phyloP scores from a whole-genome alignment of 73 alveolate genomes.

The Paramecium sonneborni region DNA sequence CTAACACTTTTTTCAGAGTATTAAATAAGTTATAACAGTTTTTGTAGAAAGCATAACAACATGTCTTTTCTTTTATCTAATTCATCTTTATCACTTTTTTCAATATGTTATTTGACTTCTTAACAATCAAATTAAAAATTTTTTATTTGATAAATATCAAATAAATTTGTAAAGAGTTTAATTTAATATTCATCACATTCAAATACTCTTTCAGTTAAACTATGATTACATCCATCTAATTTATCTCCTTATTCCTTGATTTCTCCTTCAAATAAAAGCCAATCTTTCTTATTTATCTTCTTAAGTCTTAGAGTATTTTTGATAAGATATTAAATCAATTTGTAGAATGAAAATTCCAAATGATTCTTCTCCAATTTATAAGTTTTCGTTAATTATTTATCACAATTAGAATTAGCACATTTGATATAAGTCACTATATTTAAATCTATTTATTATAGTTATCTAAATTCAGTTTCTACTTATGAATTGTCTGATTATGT shows the following conservation, averaged over 20 bases:
- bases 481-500: neutral
- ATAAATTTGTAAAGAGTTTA: neutral
- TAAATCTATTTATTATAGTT: neutral
- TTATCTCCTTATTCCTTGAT: neutral
- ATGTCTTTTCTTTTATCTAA: neutral
- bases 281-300: neutral
- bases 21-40: neutral
- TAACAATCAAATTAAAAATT: neutral
- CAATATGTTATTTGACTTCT: neutral
- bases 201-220: constrained; percentile 1
- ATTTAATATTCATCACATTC: neutral
- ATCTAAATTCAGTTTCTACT: neutral
- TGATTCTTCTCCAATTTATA: neutral
- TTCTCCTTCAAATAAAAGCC: neutral
- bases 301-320: neutral
- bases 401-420: neutral
- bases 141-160: neutral
- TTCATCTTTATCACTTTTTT: neutral
- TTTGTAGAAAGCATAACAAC: neutral
- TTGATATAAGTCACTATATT: neutral
- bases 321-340: neutral
- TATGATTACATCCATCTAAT: neutral
- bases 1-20: neutral
- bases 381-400: neutral
- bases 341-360: neutral